Base-by-base conservation (phyloP, 2,329 filamentous ascomycete genomes). In the Aspergillus piperis region DNA sequence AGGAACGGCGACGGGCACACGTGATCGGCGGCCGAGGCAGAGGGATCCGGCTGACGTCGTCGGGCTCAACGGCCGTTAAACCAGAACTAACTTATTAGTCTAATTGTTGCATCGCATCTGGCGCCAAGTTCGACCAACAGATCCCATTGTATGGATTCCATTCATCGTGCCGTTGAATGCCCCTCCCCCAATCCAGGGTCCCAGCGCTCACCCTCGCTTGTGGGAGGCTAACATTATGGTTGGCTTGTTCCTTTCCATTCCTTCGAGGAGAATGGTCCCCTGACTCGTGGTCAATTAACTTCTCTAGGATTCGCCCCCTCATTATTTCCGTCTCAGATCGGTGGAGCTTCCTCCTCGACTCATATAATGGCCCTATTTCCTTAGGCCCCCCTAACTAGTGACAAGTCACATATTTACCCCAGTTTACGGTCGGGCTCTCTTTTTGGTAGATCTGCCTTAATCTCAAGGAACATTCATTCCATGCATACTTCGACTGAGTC, bases 1-100 rank as follows among this genome's bases (percentile, higher is more conserved):
- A 56, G 52, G 57, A 59, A 56, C 52, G 48, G 49, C 17, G 19
- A 21, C 56, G 42, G 44, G 10, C 50, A 42, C 57, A 59, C 57
- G 57, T 59, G 57, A 59, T 59, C 42, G 17, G 30, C 52, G 51
- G 25, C 57, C 57, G 57, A 59, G 57, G 50, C 41, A 47, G 50
- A 39, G 27, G 27, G 19, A 48, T 48, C 57, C 49, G 27, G 25
- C 47, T 50, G 47, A 50, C 47, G 47, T 50, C 47, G 47, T 50
- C 25, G 47, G 41, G 13, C 47, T 50, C 47, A 50, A 50, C 47
- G 47, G 47, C 32, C 25, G 23, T 30, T 27, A 8, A 17, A 44
- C 13, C 41, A 11, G 10, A 10, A 17, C 39, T n/a, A 42, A 17
- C 39, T 42, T 17, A 8, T 42, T 42, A 17, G 39, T 42, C 17